phyloP scores from a whole-genome alignment of 2,329 filamentous ascomycete species.

The Cryoendolithus antarcticus region DNA sequence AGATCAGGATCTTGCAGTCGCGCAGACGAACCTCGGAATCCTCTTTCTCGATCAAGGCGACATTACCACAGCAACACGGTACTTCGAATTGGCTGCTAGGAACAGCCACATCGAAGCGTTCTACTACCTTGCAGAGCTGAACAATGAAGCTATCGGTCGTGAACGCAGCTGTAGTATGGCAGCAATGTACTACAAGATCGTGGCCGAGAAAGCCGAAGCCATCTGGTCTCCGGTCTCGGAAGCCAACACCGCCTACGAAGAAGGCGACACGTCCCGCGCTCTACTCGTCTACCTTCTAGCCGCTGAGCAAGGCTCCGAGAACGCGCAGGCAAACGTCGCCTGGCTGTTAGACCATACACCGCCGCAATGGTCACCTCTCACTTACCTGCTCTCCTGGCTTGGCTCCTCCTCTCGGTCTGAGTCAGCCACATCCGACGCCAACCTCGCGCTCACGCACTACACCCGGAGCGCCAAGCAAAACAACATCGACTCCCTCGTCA shows the following conservation, averaged over 20 bases:
- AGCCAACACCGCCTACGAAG: slow-evolving; percentile 70
- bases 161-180: slow-evolving; percentile 69
- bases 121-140: slow-evolving; percentile 85
- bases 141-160: slow-evolving; percentile 64
- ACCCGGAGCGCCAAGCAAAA: slow-evolving; percentile 85
- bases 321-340: slow-evolving; percentile 79
- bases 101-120: slow-evolving; percentile 79
- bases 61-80: slow-evolving; percentile 63
- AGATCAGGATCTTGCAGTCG: slow-evolving; percentile 66
- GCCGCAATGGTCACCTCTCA: slow-evolving; percentile 27
- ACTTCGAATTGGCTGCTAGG: slow-evolving; percentile 75
- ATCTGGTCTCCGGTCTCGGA: slow-evolving; percentile 72
- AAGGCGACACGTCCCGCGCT: slow-evolving; percentile 66
- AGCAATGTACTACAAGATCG: slow-evolving; percentile 74
- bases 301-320: slow-evolving; percentile 85
- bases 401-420: slow-evolving; percentile 8
- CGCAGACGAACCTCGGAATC: slow-evolving; percentile 71
- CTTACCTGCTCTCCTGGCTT: slow-evolving; percentile 41
- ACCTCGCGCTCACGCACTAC: slow-evolving; percentile 80
- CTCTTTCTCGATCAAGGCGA: slow-evolving; percentile 85
- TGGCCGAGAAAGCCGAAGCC: slow-evolving; percentile 79
- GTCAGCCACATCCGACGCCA: slow-evolving; percentile 32
- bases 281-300: slow-evolving; percentile 74
- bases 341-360: slow-evolving; percentile 62
- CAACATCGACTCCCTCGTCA: slow-evolving; percentile 88